Percentiles rank a stretch among this genome's conserved stretches.
Conservation (phyloP, 2,329 filamentous ascomycete genomes). For the Aspergillus sp. region DNA sequence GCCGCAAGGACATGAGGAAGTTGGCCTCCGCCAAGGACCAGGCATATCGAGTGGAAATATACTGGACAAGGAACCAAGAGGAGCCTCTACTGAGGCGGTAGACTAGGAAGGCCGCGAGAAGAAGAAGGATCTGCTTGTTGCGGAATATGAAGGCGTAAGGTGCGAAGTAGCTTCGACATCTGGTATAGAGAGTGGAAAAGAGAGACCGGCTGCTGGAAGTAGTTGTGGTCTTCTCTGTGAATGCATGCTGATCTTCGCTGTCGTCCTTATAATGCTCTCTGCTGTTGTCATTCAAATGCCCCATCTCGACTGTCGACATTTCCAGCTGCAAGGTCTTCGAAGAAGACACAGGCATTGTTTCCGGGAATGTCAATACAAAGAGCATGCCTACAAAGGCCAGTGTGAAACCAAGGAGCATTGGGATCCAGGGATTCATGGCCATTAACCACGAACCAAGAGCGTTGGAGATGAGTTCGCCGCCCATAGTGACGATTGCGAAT, state of each 20-base stretch:
- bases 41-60: conserved; percentile 45
- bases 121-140: conserved; percentile 35
- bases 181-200: conserved; percentile 9
- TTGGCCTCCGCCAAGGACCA: conserved; percentile 43
- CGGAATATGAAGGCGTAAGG: conserved; percentile 38
- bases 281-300: conserved; percentile 16
- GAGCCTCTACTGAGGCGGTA: conserved; percentile 44
- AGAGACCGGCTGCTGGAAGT: conserved; percentile 8
- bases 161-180: conserved; percentile 22
- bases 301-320: conserved; percentile 20
- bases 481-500: conserved; percentile 34
- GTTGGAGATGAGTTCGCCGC: conserved; percentile 33
- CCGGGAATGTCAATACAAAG: conserved; percentile 30
- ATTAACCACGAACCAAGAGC: conserved; percentile 36
- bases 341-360: conserved; percentile 28
- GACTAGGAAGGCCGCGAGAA: conserved; percentile 42
- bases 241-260: conserved; percentile 1
- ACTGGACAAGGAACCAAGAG: conserved; percentile 44
- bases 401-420: conserved; percentile 30
- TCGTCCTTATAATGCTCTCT: conserved; percentile 11
- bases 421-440: conserved; percentile 35
- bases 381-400: conserved; percentile 28
- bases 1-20: conserved; percentile 41
- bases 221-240: conserved; percentile 9
- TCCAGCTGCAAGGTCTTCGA: background rate